Evolutionary conservation across 176 grass and related monocot genomes (phyloP).

Genomic region (Oryza punctata): DNA sequence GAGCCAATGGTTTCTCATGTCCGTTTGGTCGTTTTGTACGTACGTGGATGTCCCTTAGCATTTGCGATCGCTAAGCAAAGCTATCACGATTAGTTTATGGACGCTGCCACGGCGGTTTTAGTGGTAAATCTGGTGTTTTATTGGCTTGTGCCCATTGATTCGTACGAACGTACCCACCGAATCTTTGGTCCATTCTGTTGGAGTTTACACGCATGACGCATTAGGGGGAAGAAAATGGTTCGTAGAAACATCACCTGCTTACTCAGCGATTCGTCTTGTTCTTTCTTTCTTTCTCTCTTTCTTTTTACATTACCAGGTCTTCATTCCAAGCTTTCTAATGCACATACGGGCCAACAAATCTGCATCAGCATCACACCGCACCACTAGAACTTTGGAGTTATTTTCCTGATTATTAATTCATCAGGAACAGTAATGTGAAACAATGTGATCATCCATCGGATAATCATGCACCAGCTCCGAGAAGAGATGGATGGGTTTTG

Average conservation of each 20-base stretch:
- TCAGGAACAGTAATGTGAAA: too few relatives aligned
- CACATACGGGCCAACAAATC: too few relatives aligned
- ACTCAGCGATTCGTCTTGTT: not conserved
- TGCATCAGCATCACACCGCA: too few relatives aligned
- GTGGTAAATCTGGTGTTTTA: not conserved
- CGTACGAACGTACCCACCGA: not conserved
- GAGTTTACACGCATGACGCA: conserved; percentile 4
- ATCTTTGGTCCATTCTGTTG: conserved; percentile 33
- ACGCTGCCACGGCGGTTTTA: not conserved
- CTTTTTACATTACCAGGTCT: not conserved
- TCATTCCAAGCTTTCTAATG: not conserved
- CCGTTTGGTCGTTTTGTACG: not conserved
- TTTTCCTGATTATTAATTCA: too few relatives aligned
- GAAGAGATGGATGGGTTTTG: too few relatives aligned
- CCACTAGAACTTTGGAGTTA: too few relatives aligned
- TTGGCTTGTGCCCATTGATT: not conserved
- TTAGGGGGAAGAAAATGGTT: too few relatives aligned
- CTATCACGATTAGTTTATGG: not conserved
- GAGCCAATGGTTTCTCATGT: not conserved
- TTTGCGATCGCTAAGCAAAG: not conserved
- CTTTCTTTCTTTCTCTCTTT: not conserved
- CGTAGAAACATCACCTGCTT: not conserved
- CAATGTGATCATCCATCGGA: too few relatives aligned
- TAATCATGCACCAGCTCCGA: too few relatives aligned
- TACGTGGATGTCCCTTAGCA: not conserved